phyloP scores from a whole-genome alignment of 2,329 filamentous ascomycete species.

The Ramularia collo-cygni region DNA sequence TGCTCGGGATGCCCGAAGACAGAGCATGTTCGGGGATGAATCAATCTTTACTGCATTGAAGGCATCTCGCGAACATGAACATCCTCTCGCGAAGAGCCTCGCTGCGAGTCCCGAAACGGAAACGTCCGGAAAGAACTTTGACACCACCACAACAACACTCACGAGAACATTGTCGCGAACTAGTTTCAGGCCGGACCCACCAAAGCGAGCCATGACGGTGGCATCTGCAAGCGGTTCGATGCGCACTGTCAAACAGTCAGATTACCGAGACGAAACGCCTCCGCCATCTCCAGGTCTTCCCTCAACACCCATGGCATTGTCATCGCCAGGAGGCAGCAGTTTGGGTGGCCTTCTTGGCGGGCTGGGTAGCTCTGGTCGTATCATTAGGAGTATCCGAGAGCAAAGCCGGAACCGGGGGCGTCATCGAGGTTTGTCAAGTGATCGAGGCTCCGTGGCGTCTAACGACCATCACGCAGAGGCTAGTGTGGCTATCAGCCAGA shows the following conservation, averaged over 20 bases:
- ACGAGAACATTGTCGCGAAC: constrained; percentile 15
- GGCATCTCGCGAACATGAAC: constrained; percentile 50
- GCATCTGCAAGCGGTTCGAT: constrained; percentile 38
- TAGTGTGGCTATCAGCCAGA: constrained; percentile 56
- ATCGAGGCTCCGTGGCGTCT: constrained; percentile 51
- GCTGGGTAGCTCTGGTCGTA: constrained; percentile 40
- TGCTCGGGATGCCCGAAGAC: constrained; percentile 41
- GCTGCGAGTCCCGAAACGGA: constrained; percentile 57
- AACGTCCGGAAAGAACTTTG: constrained; percentile 17
- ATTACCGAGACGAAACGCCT: constrained; percentile 32
- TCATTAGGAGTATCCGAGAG: constrained; percentile 42
- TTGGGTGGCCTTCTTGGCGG: constrained; percentile 42
- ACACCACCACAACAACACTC: constrained; percentile 12
- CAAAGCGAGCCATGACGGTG: constrained; percentile 36
- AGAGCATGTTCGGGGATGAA: constrained; percentile 55
- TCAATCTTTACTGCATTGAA: constrained; percentile 46
- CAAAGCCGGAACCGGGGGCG: constrained; percentile 39
- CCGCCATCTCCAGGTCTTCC: constrained; percentile 38
- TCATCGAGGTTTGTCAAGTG: constrained; percentile 55
- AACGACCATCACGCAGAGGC: constrained; percentile 59
- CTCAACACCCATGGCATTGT: constrained; percentile 38
- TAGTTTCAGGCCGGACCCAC: constrained; percentile 20
- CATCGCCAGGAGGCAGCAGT: constrained; percentile 36
- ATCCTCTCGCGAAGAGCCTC: constrained; percentile 69
- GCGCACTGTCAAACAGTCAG: constrained; percentile 39